Evolutionary conservation across 192 early-diverging fungal species (phyloP).

Genomic region (Backusella liffmaniae): DNA sequence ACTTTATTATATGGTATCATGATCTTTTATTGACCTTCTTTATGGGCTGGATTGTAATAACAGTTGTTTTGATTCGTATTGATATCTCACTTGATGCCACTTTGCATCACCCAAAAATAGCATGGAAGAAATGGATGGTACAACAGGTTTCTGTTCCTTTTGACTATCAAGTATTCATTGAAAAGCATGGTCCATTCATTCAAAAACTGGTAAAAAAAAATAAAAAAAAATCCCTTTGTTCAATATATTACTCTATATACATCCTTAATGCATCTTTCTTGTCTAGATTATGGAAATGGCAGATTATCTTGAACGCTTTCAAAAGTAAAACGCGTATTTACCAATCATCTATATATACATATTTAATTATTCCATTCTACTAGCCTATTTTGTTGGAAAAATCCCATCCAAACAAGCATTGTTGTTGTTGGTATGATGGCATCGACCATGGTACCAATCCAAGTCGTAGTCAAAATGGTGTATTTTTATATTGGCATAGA

Average conservation of each 20-base stretch:
- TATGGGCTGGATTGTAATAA: not conserved
- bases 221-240: no score
- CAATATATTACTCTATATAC: not conserved
- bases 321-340: constrained; percentile 19
- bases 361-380: not conserved
- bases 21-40: constrained; percentile 21
- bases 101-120: not conserved
- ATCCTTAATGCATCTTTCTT: not conserved
- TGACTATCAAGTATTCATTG: not conserved
- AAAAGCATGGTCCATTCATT: not conserved
- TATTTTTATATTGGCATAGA: constrained; percentile 34
- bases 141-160: not conserved
- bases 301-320: constrained; percentile 23
- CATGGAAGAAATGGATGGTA: not conserved
- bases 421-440: not conserved
- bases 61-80: constrained; percentile 2
- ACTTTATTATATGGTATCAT: constrained; percentile 23
- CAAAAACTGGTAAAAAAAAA: not conserved
- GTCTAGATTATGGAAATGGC: constrained; percentile 20
- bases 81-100: not conserved
- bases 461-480: not conserved
- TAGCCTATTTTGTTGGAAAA: constrained; percentile 29
- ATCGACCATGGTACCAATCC: not conserved
- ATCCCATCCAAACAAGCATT: constrained; percentile 9
- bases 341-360: not conserved